phyloP scores from a whole-genome alignment of 108 stramenopile species.

The Skeletonema costatum region DNA sequence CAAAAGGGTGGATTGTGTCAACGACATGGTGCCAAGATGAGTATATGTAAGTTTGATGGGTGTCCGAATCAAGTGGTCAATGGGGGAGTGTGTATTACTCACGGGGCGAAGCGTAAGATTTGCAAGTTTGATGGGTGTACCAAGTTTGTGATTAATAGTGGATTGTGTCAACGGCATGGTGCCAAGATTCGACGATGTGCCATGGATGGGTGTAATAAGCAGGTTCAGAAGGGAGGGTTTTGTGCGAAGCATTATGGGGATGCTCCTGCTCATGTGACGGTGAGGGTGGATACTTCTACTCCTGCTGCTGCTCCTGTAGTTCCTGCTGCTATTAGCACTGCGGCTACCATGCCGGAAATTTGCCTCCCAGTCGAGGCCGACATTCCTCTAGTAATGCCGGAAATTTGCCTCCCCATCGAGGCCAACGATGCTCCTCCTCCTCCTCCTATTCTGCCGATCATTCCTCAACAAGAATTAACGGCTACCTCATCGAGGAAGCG shows the following conservation, averaged over 20 bases:
- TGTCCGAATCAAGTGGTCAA: background rate
- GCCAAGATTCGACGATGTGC: constrained; percentile 61
- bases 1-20: background rate
- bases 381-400: no score
- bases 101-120: background rate
- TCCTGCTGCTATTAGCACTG: no score
- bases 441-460: no score
- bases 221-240: constrained; percentile 40
- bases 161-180: constrained; percentile 67
- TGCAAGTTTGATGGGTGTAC: background rate
- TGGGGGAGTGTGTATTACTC: background rate
- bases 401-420: no score
- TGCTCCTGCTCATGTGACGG: background rate
- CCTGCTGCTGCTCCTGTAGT: no score
- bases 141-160: constrained; percentile 9
- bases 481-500: no score
- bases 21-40: background rate
- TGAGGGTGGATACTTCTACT: background rate
- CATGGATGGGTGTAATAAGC: constrained; percentile 54
- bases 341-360: no score
- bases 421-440: no score
- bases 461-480: no score
- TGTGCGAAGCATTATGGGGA: background rate
- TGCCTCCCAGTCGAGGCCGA: no score
- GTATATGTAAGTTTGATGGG: background rate